A percentile compares a stretch with the other conserved stretches of the same genome.
These are phyloP conservation scores for Sclerotinia minor DNA, from an alignment of 2,329 filamentous ascomycete genomes.

Conservation along the genomic window DNA sequence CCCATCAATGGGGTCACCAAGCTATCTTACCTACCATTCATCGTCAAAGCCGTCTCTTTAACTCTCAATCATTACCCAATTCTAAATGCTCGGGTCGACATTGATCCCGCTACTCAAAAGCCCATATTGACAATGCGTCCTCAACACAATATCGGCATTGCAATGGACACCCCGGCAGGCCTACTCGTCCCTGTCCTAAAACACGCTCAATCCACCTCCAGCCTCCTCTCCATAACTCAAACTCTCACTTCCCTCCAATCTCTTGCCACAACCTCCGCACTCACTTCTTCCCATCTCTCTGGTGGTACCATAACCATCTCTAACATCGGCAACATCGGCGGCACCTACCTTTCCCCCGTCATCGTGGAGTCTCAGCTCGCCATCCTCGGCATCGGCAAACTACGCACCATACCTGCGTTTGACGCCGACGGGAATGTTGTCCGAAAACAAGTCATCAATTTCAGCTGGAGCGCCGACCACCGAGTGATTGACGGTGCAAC, in stretches of 20 bases:
- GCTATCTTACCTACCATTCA: constrained; percentile 88
- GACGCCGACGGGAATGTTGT: constrained; percentile 56
- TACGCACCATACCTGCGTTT: constrained; percentile 81
- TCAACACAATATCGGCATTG: constrained; percentile 92
- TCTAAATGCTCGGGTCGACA: constrained; percentile 82
- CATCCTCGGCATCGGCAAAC: constrained; percentile 84
- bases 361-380: constrained; percentile 89
- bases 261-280: constrained; percentile 72
- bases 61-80: constrained; percentile 79
- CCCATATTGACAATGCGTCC: constrained; percentile 76
- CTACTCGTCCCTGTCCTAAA: constrained; percentile 90
- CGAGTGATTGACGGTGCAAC: constrained; percentile 92
- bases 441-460: constrained; percentile 77
- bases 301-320: constrained; percentile 94
- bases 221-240: constrained; percentile 73
- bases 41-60: constrained; percentile 92
- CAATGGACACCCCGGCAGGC: constrained; percentile 88
- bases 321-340: constrained; percentile 94
- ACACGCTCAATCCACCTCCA: constrained; percentile 69
- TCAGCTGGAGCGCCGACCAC: constrained; percentile 97
- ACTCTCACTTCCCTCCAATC: constrained; percentile 74
- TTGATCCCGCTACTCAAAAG: constrained; percentile 54
- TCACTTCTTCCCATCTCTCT: constrained; percentile 71
- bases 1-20: constrained; percentile 53
- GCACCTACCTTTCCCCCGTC: constrained; percentile 86